A percentile compares a stretch with the other conserved stretches of the same genome.
These are phyloP conservation scores for Tuber aestivum DNA, from an alignment of 495 filamentous ascomycete genomes.

Conservation along the genomic window DNA sequence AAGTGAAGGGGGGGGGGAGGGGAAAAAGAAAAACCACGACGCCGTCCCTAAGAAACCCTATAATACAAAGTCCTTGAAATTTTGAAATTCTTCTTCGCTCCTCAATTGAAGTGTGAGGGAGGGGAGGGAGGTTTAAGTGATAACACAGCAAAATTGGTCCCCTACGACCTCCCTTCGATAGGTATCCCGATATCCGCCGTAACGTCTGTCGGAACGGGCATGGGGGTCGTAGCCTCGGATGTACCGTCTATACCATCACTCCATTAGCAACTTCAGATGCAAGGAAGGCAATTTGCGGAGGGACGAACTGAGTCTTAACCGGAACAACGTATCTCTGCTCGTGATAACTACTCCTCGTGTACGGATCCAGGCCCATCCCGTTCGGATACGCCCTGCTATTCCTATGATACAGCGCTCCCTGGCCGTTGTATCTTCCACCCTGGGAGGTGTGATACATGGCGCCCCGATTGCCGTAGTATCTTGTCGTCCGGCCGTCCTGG, in stretches of 20 bases:
- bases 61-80: background rate
- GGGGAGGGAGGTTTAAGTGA: background rate
- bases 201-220: background rate
- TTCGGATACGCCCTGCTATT: background rate
- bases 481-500: background rate
- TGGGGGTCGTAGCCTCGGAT: background rate
- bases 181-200: background rate
- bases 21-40: background rate
- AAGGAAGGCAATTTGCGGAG: background rate
- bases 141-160: background rate
- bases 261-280: background rate
- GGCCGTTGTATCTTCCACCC: background rate
- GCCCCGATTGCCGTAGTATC: background rate
- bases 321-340: conserved; percentile 3
- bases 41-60: background rate
- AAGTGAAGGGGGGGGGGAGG: too few relatives aligned
- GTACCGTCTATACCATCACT: background rate
- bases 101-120: background rate
- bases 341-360: background rate
- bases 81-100: background rate
- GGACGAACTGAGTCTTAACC: background rate
- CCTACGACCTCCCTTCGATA: background rate
- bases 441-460: background rate
- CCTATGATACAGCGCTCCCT: background rate
- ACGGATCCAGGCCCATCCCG: background rate